Evolutionary conservation across 208 protist genomes (phyloP).

Genomic region (Crithidia bombi): DNA sequence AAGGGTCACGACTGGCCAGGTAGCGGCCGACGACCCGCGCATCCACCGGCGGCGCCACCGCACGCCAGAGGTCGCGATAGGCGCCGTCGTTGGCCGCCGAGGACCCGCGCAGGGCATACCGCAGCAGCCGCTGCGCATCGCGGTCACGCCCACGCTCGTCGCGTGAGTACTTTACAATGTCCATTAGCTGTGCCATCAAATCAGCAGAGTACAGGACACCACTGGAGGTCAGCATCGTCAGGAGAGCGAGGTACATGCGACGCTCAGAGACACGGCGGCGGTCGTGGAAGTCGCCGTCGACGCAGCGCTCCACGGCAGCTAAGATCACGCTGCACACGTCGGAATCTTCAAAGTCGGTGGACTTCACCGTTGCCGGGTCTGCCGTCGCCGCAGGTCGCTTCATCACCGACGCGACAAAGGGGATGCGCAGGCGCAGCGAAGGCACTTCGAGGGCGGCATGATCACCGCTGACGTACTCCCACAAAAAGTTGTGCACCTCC

Average conservation of each 20-base stretch:
- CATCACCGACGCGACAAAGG: constrained; percentile 77
- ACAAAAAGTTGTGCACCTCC: constrained; percentile 85
- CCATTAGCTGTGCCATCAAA: constrained; percentile 87
- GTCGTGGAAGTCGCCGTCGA: constrained; percentile 75
- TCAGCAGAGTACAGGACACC: constrained; percentile 85
- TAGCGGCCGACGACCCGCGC: constrained; percentile 82
- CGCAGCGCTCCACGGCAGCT: constrained; percentile 69
- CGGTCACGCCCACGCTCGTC: constrained; percentile 52
- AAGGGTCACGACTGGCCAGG: constrained; percentile 71
- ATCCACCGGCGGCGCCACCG: constrained; percentile 60
- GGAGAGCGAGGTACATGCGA: constrained; percentile 73
- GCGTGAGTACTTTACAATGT: constrained; percentile 85
- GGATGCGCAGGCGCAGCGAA: constrained; percentile 71
- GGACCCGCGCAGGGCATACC: constrained; percentile 75
- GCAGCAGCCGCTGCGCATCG: constrained; percentile 75
- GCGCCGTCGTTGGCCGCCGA: constrained; percentile 58
- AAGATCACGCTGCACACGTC: constrained; percentile 83
- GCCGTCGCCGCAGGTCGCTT: constrained; percentile 43
- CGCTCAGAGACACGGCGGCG: constrained; percentile 62
- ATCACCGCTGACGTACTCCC: constrained; percentile 78
- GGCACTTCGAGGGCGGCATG: constrained; percentile 78
- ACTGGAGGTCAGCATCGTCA: constrained; percentile 78
- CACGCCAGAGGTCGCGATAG: constrained; percentile 62
- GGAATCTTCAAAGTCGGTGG: constrained; percentile 76
- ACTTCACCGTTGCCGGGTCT: constrained; percentile 28